phyloP scores from a whole-genome alignment of 163 green algal genomes.

The Chloroidium sp. region DNA sequence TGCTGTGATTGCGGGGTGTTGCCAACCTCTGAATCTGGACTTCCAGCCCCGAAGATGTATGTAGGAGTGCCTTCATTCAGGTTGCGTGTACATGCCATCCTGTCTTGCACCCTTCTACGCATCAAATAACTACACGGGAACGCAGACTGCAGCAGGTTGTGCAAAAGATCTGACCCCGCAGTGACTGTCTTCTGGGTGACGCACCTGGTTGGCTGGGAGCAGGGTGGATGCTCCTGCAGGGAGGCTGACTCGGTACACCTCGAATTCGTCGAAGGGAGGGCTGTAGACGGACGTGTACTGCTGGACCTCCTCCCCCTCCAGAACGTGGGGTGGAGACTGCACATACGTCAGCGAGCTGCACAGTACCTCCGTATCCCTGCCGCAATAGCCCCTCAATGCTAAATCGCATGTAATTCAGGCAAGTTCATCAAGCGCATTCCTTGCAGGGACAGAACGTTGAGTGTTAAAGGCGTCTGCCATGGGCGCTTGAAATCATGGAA shows the following conservation, averaged over 20 bases:
- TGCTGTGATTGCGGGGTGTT: too few species aligned
- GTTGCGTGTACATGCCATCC: too few species aligned
- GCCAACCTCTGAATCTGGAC: too few species aligned
- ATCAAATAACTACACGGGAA: neutral
- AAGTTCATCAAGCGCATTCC: too few species aligned
- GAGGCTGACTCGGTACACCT: slow-evolving; percentile 50
- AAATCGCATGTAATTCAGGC: too few species aligned
- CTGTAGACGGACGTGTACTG: slow-evolving; percentile 40
- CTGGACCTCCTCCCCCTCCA: slow-evolving; percentile 33
- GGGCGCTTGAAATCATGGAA: too few species aligned
- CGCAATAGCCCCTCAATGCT: too few species aligned
- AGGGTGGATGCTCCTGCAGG: slow-evolving; percentile 11
- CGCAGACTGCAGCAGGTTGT: slow-evolving; percentile 1
- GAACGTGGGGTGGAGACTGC: slow-evolving; percentile 50
- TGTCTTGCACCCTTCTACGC: too few species aligned
- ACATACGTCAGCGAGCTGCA: slow-evolving; percentile 83
- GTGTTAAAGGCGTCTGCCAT: too few species aligned
- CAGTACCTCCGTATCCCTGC: slow-evolving; percentile 66
- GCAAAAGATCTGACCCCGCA: too few species aligned
- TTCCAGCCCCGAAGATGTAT: neutral
- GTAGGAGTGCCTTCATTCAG: neutral
- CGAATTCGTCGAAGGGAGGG: slow-evolving; percentile 85
- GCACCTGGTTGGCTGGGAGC: slow-evolving; percentile 35
- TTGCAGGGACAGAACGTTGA: too few species aligned
- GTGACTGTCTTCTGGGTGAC: neutral